Evolutionary conservation across 306 rosid genomes (phyloP).

Genomic region (Aeschynomene evenia): DNA sequence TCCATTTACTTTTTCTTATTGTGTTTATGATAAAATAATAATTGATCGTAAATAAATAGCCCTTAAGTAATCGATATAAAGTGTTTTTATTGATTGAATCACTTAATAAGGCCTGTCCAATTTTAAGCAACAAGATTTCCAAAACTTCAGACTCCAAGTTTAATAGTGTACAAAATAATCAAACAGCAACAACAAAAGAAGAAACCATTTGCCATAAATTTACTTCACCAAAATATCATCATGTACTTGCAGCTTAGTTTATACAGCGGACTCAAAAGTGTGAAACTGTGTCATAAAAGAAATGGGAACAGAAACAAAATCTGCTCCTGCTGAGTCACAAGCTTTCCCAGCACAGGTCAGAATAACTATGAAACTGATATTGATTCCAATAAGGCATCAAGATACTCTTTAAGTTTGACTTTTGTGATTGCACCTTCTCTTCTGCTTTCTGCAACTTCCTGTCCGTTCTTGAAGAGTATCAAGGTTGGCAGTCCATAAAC

Average conservation of each 20-base stretch:
- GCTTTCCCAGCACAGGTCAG: conserved; percentile 17
- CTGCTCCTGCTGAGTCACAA: not conserved
- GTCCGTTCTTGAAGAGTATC: conserved; percentile 73
- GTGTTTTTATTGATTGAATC: too few species aligned
- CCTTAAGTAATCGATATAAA: too few species aligned
- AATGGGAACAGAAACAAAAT: conserved; percentile 21
- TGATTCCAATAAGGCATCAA: conserved; percentile 66
- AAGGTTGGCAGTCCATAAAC: conserved; percentile 80
- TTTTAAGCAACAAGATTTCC: not conserved
- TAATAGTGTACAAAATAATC: not conserved
- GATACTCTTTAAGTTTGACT: conserved; percentile 64
- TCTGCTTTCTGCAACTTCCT: conserved; percentile 77
- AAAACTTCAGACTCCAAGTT: not conserved
- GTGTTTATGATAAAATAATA: too few species aligned
- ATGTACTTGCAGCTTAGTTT: conserved; percentile 31
- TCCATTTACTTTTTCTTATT: too few species aligned
- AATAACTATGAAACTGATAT: conserved; percentile 50
- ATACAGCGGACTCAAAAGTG: conserved; percentile 12
- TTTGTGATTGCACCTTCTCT: conserved; percentile 89
- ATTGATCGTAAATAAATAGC: too few species aligned
- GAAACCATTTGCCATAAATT: not conserved
- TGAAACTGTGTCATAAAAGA: conserved; percentile 15
- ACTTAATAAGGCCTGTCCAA: not conserved
- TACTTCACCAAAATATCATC: conserved; percentile 13
- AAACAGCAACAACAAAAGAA: not conserved